A percentile compares a stretch with the other conserved stretches of the same genome.
Evolutionary conservation across 2,329 filamentous ascomycete species (phyloP).

Genomic region (Xenosphaeropsis pyriputrescens): DNA sequence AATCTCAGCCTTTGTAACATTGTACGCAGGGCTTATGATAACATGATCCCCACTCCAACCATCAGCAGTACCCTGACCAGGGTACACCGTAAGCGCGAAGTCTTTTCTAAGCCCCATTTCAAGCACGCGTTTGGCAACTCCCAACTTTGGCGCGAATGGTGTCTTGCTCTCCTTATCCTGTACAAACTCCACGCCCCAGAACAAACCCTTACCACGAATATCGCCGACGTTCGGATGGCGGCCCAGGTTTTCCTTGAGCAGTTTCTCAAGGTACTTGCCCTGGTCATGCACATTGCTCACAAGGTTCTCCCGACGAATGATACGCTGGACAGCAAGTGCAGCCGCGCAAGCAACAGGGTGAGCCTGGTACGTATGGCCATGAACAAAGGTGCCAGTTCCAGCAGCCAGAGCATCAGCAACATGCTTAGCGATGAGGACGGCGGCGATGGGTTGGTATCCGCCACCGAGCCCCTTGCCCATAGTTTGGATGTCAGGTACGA

Average conservation of each 20-base stretch:
- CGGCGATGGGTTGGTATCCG: conserved; percentile 47
- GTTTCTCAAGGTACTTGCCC: conserved; percentile 30
- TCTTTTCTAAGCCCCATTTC: conserved; percentile 22
- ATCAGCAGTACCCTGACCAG: conserved; percentile 37
- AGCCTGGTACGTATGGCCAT: conserved; percentile 39
- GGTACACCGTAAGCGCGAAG: conserved; percentile 43
- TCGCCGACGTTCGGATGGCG: conserved; percentile 37
- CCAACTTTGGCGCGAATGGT: conserved; percentile 26
- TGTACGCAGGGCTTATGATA: conserved; percentile 45
- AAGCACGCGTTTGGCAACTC: conserved; percentile 32
- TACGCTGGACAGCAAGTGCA: conserved; percentile 45
- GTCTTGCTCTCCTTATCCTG: conserved; percentile 31
- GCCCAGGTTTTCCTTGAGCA: conserved; percentile 27
- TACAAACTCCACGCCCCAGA: conserved; percentile 42
- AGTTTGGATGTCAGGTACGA: conserved; percentile 48
- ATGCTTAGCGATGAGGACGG: conserved; percentile 35
- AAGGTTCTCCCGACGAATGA: conserved; percentile 40
- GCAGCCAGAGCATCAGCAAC: conserved; percentile 27
- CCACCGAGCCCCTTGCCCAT: conserved; percentile 52
- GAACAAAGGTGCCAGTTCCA: conserved; percentile 15
- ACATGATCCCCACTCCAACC: conserved; percentile 46
- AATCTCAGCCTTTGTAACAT: conserved; percentile 35
- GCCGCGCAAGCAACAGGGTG: conserved; percentile 44
- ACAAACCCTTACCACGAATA: conserved; percentile 43
- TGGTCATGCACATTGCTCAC: conserved; percentile 40